phyloP scores from a whole-genome alignment of 1,284 basidiomycete species.

The Trichosporon sp. region DNA sequence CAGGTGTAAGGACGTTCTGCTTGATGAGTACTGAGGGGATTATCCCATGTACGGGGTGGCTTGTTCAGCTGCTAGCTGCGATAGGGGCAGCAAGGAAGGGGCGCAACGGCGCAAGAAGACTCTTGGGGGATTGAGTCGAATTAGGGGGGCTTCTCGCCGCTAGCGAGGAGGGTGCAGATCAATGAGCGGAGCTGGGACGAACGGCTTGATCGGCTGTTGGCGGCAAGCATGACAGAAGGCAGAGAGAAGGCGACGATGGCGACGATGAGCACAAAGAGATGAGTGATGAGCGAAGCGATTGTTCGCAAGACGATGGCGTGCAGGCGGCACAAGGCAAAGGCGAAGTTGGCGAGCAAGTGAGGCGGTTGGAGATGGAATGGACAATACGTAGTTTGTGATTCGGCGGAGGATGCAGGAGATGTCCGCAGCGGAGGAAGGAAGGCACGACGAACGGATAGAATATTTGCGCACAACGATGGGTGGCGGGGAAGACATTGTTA shows the following conservation, averaged over 20 bases:
- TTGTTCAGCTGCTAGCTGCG: slow-evolving; percentile 6
- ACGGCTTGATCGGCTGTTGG: slow-evolving; percentile 32
- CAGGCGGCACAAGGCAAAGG: neutral
- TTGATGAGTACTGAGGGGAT: neutral
- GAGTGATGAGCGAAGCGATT: no score
- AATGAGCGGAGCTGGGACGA: slow-evolving; percentile 40
- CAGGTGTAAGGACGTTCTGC: neutral
- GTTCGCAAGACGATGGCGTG: no score
- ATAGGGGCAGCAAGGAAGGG: slow-evolving; percentile 8
- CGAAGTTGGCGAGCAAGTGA: no score
- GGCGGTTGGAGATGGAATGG: no score
- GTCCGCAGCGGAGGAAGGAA: neutral
- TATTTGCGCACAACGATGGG: no score
- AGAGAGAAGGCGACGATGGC: neutral
- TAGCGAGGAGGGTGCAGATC: slow-evolving; percentile 42
- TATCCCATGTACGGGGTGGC: slow-evolving; percentile 25
- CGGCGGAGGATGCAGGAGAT: neutral
- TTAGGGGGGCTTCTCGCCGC: slow-evolving; percentile 47
- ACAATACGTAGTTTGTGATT: no score
- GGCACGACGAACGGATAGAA: neutral
- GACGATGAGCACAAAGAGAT: neutral
- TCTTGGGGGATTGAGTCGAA: slow-evolving; percentile 22
- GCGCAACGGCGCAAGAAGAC: slow-evolving; percentile 2
- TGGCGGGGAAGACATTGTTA: neutral
- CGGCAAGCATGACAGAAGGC: neutral